Evolutionary conservation across 345 rosid genomes (phyloP).

Genomic region (Eucalyptus virginea): DNA sequence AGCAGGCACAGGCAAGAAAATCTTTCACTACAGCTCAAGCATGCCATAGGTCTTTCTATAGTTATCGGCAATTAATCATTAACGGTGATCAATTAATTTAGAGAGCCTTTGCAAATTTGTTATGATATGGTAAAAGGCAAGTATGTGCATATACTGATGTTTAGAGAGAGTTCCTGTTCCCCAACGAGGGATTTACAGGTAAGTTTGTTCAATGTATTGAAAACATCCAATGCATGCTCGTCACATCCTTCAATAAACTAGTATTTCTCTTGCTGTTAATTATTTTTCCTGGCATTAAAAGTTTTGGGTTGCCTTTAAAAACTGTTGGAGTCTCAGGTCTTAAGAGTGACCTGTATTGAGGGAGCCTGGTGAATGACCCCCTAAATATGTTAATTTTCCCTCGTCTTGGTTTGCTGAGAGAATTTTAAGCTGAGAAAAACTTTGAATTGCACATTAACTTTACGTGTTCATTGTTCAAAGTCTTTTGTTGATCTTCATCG

Average conservation of each 20-base stretch:
- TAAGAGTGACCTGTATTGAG: not conserved
- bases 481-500: not conserved
- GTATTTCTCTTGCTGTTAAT: not conserved
- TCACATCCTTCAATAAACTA: not conserved
- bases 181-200: not conserved
- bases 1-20: conserved; percentile 55
- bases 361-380: not conserved
- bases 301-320: not conserved
- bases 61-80: not conserved
- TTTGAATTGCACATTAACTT: not conserved
- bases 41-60: not conserved
- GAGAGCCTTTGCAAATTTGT: not conserved
- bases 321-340: not conserved
- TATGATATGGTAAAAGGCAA: not conserved
- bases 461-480: not conserved
- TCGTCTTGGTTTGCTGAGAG: not conserved
- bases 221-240: not conserved
- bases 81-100: not conserved
- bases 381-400: not conserved
- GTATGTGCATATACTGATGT: not conserved
- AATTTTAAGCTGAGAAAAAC: not conserved
- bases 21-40: not conserved
- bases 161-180: not conserved
- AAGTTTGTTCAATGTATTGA: not conserved
- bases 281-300: not conserved